Evolutionary conservation across 345 rosid species (phyloP).

Genomic region (Hibiscus mutabilis): DNA sequence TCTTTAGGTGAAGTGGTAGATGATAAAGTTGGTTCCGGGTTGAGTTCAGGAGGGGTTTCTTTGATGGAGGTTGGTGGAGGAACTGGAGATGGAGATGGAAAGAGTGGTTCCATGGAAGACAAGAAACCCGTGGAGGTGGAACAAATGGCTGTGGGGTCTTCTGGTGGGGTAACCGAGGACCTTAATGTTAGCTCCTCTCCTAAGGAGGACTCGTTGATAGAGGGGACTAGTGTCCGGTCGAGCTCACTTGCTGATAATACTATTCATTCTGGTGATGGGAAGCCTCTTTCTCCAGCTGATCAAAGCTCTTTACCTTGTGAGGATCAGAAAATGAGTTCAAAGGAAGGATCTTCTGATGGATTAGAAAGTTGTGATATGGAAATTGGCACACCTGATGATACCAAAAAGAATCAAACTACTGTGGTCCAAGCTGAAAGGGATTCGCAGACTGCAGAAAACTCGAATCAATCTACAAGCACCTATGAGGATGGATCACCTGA

Average conservation of each 20-base stretch:
- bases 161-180: not conserved
- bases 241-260: slow-evolving; percentile 2
- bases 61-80: slow-evolving; percentile 1
- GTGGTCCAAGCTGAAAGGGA: not conserved
- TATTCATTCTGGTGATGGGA: slow-evolving; percentile 1
- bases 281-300: slow-evolving; percentile 2
- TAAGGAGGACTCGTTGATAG: slow-evolving; percentile 5
- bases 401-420: not conserved
- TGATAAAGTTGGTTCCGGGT: not conserved
- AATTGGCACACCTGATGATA: slow-evolving; percentile 10
- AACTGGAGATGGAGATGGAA: not conserved
- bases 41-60: not conserved
- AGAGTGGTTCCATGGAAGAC: slow-evolving; percentile 1
- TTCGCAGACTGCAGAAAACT: slow-evolving; percentile 13
- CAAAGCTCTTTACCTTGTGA: not conserved
- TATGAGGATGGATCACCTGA: slow-evolving; percentile 11
- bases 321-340: not conserved
- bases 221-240: not conserved
- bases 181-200: not conserved
- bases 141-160: not conserved
- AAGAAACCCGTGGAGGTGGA: not conserved
- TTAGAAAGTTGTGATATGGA: slow-evolving; percentile 21
- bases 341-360: not conserved
- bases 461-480: slow-evolving; percentile 4
- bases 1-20: slow-evolving; percentile 7